Evolutionary conservation across 1,284 basidiomycete genomes (phyloP).

Genomic region (Pholiota adiposa): DNA sequence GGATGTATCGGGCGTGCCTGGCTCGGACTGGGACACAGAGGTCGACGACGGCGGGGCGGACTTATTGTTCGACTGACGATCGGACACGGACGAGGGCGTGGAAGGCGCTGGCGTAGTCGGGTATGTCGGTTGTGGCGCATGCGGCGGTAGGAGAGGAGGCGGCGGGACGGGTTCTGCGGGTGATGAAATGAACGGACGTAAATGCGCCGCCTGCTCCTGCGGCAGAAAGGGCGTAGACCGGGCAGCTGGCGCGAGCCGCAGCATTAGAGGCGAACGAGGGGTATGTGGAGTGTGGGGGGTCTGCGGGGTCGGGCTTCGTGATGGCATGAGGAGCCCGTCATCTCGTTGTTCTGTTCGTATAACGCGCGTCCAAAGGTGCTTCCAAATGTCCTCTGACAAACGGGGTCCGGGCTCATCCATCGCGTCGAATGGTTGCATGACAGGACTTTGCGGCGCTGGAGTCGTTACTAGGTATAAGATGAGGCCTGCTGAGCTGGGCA

Average conservation of each 20-base stretch:
- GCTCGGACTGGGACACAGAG: constrained; percentile 42
- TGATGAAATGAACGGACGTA: constrained; percentile 54
- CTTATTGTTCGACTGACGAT: constrained; percentile 50
- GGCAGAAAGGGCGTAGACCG: constrained; percentile 50
- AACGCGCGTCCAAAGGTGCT: constrained; percentile 76
- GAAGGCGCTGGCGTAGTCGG: constrained; percentile 51
- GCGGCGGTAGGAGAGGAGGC: constrained; percentile 7
- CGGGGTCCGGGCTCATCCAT: constrained; percentile 72
- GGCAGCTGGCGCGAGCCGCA: constrained; percentile 41
- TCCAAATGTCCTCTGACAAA: constrained; percentile 85
- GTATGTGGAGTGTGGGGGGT: constrained; percentile 16
- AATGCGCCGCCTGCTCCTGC: constrained; percentile 41
- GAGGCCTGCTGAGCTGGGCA: constrained; percentile 79
- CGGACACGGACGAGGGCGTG: constrained; percentile 56
- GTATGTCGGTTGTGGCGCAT: constrained; percentile 27
- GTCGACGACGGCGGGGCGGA: constrained; percentile 47
- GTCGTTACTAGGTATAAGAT: constrained; percentile 72
- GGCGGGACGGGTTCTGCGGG: constrained; percentile 18
- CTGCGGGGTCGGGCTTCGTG: constrained; percentile 42
- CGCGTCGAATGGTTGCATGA: constrained; percentile 26
- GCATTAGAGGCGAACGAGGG: constrained; percentile 12
- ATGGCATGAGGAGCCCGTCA: constrained; percentile 45
- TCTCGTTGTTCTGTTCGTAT: constrained; percentile 66
- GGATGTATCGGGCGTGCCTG: constrained; percentile 63
- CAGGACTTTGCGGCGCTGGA: constrained; percentile 29